Evolutionary conservation across 78 protist genomes (phyloP), one percentile per base, ranked within the genome.

Genomic region (Polysphondylium violaceum): DNA sequence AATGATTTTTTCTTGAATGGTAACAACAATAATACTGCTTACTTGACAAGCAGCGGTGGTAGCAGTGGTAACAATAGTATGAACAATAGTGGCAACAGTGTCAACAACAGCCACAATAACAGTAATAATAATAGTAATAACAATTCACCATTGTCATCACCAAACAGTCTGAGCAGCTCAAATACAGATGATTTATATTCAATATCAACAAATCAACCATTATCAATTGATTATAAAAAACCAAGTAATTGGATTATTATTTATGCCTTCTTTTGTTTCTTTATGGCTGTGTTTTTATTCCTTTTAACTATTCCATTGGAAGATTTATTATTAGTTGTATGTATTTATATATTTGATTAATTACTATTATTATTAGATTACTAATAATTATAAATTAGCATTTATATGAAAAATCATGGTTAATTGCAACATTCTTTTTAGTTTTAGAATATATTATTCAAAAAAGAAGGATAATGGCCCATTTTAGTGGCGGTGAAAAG

Each of bases 251-350:
- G 90, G 90, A 23, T 83, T 27, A 53, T 69, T 5, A 83, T 68
- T 3, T 83, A 83, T 33, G 40, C 78, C 25, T 83, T 83, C 50
- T 83, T 68, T 35, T n/a, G n/a, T 43, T 83, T 83, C 51, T 83
- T 58, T 50, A 69, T 83, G 76, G 90, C 90, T n/a, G 90, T 83
- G 6, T 31, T 50, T 44, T 7, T 69, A 5, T 83, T 55, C 36
- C 40, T 83, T 0, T 43, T 83, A 29, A 69, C 75, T 2, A 74
- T 83, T 9, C 90, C 90, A 25, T 69, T 83, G 16, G 90, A 83
- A 83, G 90, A 83, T 40, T 38, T 83, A 67, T 69, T 83, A 29
- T 83, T 83, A 38, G 90, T 83, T 69, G 85, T 74, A 74, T 59
- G 85, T 74, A 3, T 27, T 36, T n/a, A 33, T 35, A 72, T 50